Evolutionary conservation across 192 early-diverging fungal genomes (phyloP).

Genomic region (Backusella australiensis): DNA sequence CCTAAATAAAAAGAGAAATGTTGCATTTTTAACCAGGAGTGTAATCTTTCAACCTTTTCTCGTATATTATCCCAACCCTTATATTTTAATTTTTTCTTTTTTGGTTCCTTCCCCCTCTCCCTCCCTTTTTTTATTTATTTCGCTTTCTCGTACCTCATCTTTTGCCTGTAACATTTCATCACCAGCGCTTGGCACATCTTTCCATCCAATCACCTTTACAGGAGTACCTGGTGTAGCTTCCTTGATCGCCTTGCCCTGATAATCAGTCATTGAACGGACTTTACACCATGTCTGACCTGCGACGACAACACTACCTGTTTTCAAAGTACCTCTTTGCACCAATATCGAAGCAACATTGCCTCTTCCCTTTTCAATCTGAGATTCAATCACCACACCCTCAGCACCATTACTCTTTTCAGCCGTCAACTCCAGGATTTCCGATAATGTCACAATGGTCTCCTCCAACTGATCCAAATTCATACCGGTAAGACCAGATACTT

Average conservation of each 20-base stretch:
- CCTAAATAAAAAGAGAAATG: constrained; percentile 35
- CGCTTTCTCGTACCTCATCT: constrained; percentile 45
- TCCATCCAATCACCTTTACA: constrained; percentile 91
- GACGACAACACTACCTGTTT: constrained; percentile 73
- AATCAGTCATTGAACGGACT: constrained; percentile 81
- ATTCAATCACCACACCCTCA: constrained; percentile 90
- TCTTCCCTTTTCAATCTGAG: constrained; percentile 80
- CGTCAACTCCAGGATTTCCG: constrained; percentile 85
- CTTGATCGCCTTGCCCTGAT: constrained; percentile 67
- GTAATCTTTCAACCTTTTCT: neutral
- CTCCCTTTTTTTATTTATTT: neutral
- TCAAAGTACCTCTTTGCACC: constrained; percentile 87
- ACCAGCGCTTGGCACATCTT: constrained; percentile 86
- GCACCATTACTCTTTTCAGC: constrained; percentile 75
- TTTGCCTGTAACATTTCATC: constrained; percentile 82
- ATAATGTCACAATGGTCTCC: constrained; percentile 82
- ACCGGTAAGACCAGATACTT: constrained; percentile 87
- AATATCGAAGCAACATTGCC: constrained; percentile 88
- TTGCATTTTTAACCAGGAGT: neutral
- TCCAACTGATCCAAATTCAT: constrained; percentile 84
- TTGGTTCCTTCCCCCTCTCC: constrained; percentile 43
- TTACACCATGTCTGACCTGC: constrained; percentile 88
- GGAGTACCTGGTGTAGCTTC: constrained; percentile 83
- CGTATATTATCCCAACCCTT: neutral
- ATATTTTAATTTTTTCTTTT: neutral